These are phyloP conservation scores for Debaryomyces coudertii DNA, from an alignment of 1,139 yeast species.

Conservation along the genomic window DNA sequence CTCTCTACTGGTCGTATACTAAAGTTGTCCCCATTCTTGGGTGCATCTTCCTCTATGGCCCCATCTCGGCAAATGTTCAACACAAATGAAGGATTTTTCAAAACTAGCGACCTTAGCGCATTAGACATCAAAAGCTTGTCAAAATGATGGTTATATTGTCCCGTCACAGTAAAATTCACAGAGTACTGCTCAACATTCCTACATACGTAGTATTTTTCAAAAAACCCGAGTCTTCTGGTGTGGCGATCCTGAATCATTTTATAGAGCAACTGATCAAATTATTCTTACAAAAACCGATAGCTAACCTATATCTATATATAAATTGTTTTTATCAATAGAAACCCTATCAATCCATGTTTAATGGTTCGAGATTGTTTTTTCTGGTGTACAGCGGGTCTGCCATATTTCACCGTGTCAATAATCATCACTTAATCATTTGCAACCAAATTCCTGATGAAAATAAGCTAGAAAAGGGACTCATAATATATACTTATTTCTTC, in stretches of 20 bases:
- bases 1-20: constrained; percentile 21
- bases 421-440: background rate
- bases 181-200: constrained; percentile 27
- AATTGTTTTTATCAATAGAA: too few species aligned
- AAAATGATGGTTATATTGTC: constrained; percentile 24
- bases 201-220: constrained; percentile 33
- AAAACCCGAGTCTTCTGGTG: constrained; percentile 14
- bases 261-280: background rate
- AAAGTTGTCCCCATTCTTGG: constrained; percentile 21
- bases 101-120: constrained; percentile 27
- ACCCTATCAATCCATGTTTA: too few species aligned
- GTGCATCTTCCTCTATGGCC: constrained; percentile 16
- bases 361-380: background rate
- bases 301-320: too few species aligned
- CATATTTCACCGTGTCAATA: constrained; percentile 6
- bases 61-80: constrained; percentile 23
- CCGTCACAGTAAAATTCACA: constrained; percentile 34
- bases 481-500: background rate
- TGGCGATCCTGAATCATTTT: background rate
- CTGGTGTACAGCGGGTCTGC: background rate
- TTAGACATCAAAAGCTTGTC: constrained; percentile 24
- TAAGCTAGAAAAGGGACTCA: background rate
- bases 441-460: background rate
- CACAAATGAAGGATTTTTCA: constrained; percentile 26
- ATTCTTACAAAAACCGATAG: too few species aligned